A percentile compares a stretch with the other conserved stretches of the same genome.
Conservation (phyloP, 306 rosid genomes). For the Pyrus betulifolia region DNA sequence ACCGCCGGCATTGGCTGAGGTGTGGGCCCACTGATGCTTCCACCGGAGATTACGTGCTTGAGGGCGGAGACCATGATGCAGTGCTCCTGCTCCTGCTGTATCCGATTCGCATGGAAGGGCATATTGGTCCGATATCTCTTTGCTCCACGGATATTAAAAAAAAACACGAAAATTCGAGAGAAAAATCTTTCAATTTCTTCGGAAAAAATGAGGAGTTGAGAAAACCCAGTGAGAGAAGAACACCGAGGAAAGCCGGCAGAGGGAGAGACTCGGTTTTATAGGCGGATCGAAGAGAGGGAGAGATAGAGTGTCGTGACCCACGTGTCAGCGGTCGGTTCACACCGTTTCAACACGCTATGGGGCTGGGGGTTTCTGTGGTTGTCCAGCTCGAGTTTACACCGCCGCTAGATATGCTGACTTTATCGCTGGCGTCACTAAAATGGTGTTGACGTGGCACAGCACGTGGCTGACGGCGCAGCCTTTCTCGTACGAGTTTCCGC, state of each 20-base stretch:
- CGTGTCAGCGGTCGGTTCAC: background rate
- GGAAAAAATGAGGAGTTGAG: background rate
- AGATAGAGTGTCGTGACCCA: background rate
- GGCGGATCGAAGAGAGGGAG: background rate
- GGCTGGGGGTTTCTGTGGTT: background rate
- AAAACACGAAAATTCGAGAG: too few relatives aligned
- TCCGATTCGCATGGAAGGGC: background rate
- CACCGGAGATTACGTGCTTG: constrained; percentile 28
- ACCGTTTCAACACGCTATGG: background rate
- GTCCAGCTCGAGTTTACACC: background rate
- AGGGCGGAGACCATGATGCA: constrained; percentile 52
- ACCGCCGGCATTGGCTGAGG: background rate
- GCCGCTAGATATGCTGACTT: background rate
- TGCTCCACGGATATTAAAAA: background rate
- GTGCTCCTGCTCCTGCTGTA: constrained; percentile 31
- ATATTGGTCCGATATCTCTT: background rate
- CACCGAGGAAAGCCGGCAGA: background rate
- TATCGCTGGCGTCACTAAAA: background rate
- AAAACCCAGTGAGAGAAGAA: background rate
- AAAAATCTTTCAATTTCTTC: too few relatives aligned
- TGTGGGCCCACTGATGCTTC: background rate
- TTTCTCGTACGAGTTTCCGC: too few relatives aligned
- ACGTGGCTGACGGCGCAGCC: background rate
- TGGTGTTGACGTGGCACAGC: background rate
- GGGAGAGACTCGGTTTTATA: background rate